These are phyloP conservation scores for Phaeosphaeria sp. DNA, from an alignment of 2,329 filamentous ascomycete species.

Conservation along the genomic window DNA sequence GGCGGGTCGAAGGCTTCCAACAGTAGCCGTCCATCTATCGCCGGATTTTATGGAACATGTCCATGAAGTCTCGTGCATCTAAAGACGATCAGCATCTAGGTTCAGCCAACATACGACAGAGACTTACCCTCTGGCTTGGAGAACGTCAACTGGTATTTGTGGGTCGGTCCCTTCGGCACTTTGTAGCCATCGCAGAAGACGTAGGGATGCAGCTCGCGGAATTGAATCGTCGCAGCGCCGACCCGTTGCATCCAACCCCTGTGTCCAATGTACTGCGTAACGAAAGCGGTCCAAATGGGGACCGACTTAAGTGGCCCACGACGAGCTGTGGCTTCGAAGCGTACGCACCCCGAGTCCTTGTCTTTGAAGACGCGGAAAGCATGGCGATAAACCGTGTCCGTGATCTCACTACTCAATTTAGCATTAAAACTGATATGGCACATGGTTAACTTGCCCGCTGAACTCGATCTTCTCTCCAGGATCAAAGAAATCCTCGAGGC, in stretches of 20 bases:
- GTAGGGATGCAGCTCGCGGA: slow-evolving; percentile 60
- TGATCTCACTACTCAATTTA: slow-evolving; percentile 53
- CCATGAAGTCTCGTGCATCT: slow-evolving; percentile 41
- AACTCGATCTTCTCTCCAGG: slow-evolving; percentile 54
- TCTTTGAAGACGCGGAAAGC: slow-evolving; percentile 63
- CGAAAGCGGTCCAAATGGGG: slow-evolving; percentile 64
- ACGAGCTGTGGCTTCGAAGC: slow-evolving; percentile 63
- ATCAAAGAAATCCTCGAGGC: slow-evolving; percentile 59
- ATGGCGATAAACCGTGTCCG: slow-evolving; percentile 60
- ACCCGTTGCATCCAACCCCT: slow-evolving; percentile 57
- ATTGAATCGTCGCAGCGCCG: slow-evolving; percentile 52
- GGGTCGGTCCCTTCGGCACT: slow-evolving; percentile 34
- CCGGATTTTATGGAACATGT: slow-evolving; percentile 40
- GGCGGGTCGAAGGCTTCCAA: neutral
- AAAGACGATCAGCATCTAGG: neutral
- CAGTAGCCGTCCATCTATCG: neutral
- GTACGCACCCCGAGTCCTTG: slow-evolving; percentile 56
- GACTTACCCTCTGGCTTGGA: slow-evolving; percentile 39
- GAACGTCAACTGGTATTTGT: slow-evolving; percentile 45
- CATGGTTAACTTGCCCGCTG: slow-evolving; percentile 51
- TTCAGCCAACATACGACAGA: neutral
- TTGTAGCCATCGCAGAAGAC: slow-evolving; percentile 61
- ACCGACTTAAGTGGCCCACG: slow-evolving; percentile 60
- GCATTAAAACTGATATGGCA: neutral
- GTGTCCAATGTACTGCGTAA: slow-evolving; percentile 52